phyloP scores from a whole-genome alignment of 1,284 basidiomycete species.

The Ceratobasidium papillatum region DNA sequence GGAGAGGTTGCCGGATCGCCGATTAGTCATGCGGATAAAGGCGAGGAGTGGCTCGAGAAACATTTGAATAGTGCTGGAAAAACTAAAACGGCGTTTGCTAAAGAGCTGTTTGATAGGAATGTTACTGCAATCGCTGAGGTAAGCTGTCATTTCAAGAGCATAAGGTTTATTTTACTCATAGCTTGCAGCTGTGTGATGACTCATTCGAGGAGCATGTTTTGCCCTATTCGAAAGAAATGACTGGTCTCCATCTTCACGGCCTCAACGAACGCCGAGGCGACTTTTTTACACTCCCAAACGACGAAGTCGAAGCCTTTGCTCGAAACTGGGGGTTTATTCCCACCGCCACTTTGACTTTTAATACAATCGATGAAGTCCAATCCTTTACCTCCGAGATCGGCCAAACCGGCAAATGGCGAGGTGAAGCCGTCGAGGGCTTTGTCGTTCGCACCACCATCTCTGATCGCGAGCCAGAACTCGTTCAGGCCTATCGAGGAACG shows the following conservation, averaged over 20 bases:
- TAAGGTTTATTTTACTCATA: not conserved
- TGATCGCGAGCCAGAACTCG: slow-evolving; percentile 44
- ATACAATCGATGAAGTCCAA: slow-evolving; percentile 74
- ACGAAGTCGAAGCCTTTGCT: slow-evolving; percentile 82
- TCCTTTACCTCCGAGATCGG: slow-evolving; percentile 76
- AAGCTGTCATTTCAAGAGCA: slow-evolving; percentile 46
- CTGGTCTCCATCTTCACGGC: slow-evolving; percentile 94
- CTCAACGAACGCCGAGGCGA: slow-evolving; percentile 78
- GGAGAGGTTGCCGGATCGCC: slow-evolving; percentile 59
- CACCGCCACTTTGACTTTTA: slow-evolving; percentile 70
- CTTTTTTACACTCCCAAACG: slow-evolving; percentile 79
- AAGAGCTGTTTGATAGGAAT: slow-evolving; percentile 79
- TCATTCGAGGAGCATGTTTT: slow-evolving; percentile 98
- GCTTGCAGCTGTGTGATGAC: slow-evolving; percentile 89
- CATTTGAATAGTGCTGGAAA: slow-evolving; percentile 74
- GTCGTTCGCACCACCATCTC: slow-evolving; percentile 85
- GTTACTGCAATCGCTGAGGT: slow-evolving; percentile 94
- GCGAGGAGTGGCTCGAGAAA: slow-evolving; percentile 81
- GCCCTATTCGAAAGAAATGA: slow-evolving; percentile 79
- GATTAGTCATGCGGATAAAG: slow-evolving; percentile 78
- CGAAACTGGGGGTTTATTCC: slow-evolving; percentile 91
- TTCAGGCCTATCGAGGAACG: slow-evolving; percentile 52
- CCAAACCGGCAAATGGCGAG: slow-evolving; percentile 79
- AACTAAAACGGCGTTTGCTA: slow-evolving; percentile 79
- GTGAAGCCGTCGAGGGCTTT: slow-evolving; percentile 93